Conservation (phyloP, 371 early-diverging fungal species). For the Mortierella sp. region DNA sequence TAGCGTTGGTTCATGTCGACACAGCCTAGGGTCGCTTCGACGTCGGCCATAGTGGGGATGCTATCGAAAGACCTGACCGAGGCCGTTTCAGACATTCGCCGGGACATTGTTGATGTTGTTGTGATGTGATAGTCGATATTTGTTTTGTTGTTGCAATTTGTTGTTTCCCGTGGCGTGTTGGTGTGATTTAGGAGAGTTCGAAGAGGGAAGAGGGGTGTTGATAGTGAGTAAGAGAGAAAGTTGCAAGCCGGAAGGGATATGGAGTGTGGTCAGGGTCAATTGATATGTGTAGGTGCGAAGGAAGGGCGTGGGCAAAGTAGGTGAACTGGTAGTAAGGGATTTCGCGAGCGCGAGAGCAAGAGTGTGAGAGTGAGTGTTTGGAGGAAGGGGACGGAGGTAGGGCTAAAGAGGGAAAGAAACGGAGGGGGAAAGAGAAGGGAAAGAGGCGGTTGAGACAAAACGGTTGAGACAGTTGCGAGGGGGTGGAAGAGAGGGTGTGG, state of each 20-base stretch:
- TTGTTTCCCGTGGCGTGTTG: neutral
- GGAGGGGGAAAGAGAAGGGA: neutral
- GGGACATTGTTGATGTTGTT: slow-evolving; percentile 32
- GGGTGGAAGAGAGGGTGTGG: neutral
- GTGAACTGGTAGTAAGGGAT: too few relatives aligned
- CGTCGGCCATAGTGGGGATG: slow-evolving; percentile 60
- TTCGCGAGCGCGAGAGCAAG: too few relatives aligned
- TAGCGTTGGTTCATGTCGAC: slow-evolving; percentile 60
- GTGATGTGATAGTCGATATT: neutral
- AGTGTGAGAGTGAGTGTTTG: neutral
- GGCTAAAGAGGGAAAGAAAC: neutral
- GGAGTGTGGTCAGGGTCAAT: neutral
- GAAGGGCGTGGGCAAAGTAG: too few relatives aligned
- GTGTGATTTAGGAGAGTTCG: neutral
- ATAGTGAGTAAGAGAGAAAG: slow-evolving; percentile 1
- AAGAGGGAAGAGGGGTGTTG: neutral
- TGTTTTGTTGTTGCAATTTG: neutral
- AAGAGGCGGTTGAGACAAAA: slow-evolving; percentile 6
- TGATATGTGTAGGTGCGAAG: neutral
- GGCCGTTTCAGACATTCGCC: slow-evolving; percentile 58
- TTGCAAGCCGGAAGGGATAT: too few relatives aligned
- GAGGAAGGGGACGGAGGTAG: neutral
- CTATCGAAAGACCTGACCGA: slow-evolving; percentile 54
- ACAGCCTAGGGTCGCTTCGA: slow-evolving; percentile 57
- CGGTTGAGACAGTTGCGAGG: neutral